Evolutionary conservation across 768 basidiomycete species (phyloP), one percentile per base, ranked within the genome.

Genomic region (Boletus sp.): DNA sequence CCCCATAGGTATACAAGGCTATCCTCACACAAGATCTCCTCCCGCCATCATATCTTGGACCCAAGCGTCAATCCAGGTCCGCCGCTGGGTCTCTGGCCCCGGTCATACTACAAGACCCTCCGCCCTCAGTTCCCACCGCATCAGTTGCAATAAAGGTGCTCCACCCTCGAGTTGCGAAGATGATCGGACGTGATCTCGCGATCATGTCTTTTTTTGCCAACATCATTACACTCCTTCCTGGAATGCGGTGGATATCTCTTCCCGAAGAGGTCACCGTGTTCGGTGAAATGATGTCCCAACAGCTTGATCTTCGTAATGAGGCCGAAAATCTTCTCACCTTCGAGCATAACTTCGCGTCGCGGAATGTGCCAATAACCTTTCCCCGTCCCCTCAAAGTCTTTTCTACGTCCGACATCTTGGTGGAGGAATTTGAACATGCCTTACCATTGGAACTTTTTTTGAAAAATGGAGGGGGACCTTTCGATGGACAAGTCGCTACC

Each of bases 201-300:
- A 98, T 98, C 74, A 98, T 99, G 94, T 76, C 81, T 40, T 88
- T 96, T 75, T 98, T 98, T 67, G 93, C 96, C 27, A 78, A 79
- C 38, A 71, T 81, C 55, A 78, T 98, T 55, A 82, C 90, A 48
- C 47, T 87, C 29, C 70, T 98, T 50, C 97, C 97, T 0, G 93
- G 93, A 27, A 93, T 97, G 87, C 81, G 93, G 60, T 99, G 97
- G 97, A 72, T 99, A 45, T 97, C 93, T 7, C 79, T 99, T 17
- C 90, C 94, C 0, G 92, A 99, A 64, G 97, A 99, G 70, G 96
- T 98, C 7, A 75, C 83, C 23, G 92, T 96, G 4, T 99, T 99
- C 69, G 97, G 97, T 7, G 73, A 78, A 32, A 96, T 99, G 93
- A 99, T 99, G 97, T 81, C 83, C 66, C 88, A 85, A 61, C 97